Evolutionary conservation across 495 filamentous ascomycete genomes (phyloP), one percentile per base, ranked within the genome.

Genomic region (Hypoxylon perforatum): DNA sequence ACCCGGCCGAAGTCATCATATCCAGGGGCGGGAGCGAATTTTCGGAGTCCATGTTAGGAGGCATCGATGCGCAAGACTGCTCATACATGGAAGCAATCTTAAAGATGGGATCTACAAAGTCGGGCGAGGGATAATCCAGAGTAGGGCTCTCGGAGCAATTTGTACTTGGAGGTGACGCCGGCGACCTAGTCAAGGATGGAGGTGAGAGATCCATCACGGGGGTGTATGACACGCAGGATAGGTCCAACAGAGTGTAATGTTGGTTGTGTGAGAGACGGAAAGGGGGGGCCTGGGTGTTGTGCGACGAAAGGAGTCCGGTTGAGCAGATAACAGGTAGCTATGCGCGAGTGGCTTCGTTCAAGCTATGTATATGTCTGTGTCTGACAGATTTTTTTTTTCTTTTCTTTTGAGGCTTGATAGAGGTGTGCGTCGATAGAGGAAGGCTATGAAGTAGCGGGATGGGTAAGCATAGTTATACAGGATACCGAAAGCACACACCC

Each of bases 111-210:
- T 77, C 79, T 17, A 78, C 77, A 25, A 80, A 73, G 18, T 75
- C 75, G 46, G 79, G 77, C 17, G 81, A 78, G 18, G 78, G 75
- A 61, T 82, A 83, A 57, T 79, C 80, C 46, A 83, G 76, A 46
- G 76, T 76, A 10, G 78, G 80, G 64, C 77, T 76, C 52, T 79
- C 76, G 22, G 81, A 83, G 76, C 79, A 82, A 67, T 79, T 80
- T 39, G 80, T 81, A 73, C 79, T 75, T 36, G 79, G 74, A 54
- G 81, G 78, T 35, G 81, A 78, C 15, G 79, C 75, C 18, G 81
- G 76, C 66, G 81, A 83, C 73, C 79, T 75, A 51, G 78, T 81
- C 57, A 83, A 75, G 61, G 79, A 74, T 39, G 81, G 81, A 63
- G 81, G 81, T 73, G 81, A 79, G 61, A 78, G 75, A 70, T 82